These are phyloP conservation scores for Pseudonectria buxi DNA, from an alignment of 2,329 filamentous ascomycete genomes.

Conservation along the genomic window DNA sequence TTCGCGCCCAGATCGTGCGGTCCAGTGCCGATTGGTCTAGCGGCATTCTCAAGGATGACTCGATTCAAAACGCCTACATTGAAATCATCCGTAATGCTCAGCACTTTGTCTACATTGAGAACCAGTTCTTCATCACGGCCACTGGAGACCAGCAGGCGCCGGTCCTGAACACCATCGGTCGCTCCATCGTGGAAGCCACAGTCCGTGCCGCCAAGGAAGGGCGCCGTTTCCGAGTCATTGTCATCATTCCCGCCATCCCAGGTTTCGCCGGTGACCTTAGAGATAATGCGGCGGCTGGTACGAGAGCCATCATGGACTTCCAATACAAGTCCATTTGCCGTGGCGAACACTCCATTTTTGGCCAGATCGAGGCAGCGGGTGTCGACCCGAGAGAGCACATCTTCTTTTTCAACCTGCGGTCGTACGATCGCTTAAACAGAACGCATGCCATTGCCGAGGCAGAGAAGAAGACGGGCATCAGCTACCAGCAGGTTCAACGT, in stretches of 20 bases:
- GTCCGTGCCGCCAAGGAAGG: slow-evolving; percentile 73
- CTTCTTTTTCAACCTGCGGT: slow-evolving; percentile 89
- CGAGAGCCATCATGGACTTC: slow-evolving; percentile 95
- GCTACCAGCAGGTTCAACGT: slow-evolving; percentile 79
- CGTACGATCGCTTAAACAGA: slow-evolving; percentile 86
- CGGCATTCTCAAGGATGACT: slow-evolving; percentile 76
- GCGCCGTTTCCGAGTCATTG: slow-evolving; percentile 84
- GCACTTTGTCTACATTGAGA: slow-evolving; percentile 96
- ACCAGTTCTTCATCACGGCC: slow-evolving; percentile 96
- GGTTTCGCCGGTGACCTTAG: slow-evolving; percentile 90
- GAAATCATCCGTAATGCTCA: slow-evolving; percentile 81
- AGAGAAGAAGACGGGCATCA: slow-evolving; percentile 75
- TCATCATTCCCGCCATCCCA: slow-evolving; percentile 84
- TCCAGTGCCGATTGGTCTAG: slow-evolving; percentile 92
- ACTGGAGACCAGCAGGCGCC: slow-evolving; percentile 83
- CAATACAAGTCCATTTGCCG: slow-evolving; percentile 95
- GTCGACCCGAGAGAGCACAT: slow-evolving; percentile 75
- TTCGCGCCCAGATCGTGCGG: slow-evolving; percentile 79
- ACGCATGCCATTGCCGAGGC: slow-evolving; percentile 66
- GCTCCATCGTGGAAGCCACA: slow-evolving; percentile 84
- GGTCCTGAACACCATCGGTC: slow-evolving; percentile 80
- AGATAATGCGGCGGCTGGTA: slow-evolving; percentile 75
- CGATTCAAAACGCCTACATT: slow-evolving; percentile 79
- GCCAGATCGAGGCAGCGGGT: slow-evolving; percentile 62
- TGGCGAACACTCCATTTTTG: slow-evolving; percentile 86